Evolutionary conservation across 371 early-diverging fungal genomes (phyloP), one percentile per base, ranked within the genome.

Genomic region (Funneliformis caledonium): DNA sequence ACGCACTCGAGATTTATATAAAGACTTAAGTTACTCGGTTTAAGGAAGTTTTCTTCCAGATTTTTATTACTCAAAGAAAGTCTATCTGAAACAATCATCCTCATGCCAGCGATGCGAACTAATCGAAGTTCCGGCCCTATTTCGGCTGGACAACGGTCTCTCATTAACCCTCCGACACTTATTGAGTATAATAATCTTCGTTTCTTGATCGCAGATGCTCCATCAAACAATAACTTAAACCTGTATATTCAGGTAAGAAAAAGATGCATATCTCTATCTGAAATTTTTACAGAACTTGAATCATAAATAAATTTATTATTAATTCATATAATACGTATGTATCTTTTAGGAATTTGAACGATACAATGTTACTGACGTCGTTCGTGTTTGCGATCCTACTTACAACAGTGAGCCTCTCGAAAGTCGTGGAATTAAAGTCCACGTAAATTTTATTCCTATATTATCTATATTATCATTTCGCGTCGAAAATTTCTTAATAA

Each of bases 301-400:
- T 26, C 26, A 26, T 26, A 26, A 26, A 0, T 26, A n/a, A n/a
- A 31, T 14, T 37, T 37, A 31, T 37, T 19, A 8, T 68, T 12
- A 64, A 33, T 33, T 2, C 48, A 2, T 37, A 60, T 19, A 52
- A 52, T 33, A 2, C 5, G 56, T 31, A 19, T 19, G 47, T 12
- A 19, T 60, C 10, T 64, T 79, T 43, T 83, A 89, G 84, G 94
- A 96, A 83, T 89, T 97, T 83, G 84, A 86, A 48, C 86, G 89
- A 59, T 87, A 92, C 70, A 85, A 91, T 75, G 97, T 95, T 64
- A 92, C 93, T 5, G 94, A 95, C 73, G 92, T 96, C 14, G 96
- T 96, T 10, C 91, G 96, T 8, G 96, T 95, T 47, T 97, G 97
- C 85, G 96, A 97, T 83, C 95, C 97, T 16, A 96, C 97, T 8